Percentiles rank a stretch among this genome's conserved stretches.
phyloP scores from a whole-genome alignment of 2,329 filamentous ascomycete species.

The Pseudocercospora pini-densiflorae region DNA sequence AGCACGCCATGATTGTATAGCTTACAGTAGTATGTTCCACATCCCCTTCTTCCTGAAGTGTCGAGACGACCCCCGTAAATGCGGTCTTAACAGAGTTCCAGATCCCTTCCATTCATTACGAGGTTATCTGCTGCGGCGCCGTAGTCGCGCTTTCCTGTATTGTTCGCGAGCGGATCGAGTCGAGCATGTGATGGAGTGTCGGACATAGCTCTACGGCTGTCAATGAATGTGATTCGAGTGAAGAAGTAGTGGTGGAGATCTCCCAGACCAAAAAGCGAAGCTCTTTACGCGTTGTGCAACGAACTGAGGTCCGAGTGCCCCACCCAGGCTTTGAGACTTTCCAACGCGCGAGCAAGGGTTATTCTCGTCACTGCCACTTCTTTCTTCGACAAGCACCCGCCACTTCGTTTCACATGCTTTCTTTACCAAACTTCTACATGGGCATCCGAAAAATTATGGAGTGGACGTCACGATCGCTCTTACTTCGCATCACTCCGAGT shows the following conservation, averaged over 20 bases:
- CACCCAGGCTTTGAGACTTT: neutral
- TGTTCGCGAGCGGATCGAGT: neutral
- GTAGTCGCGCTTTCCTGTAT: neutral
- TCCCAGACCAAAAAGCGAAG: neutral
- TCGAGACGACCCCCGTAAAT: neutral
- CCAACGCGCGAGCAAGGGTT: neutral
- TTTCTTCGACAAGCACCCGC: neutral
- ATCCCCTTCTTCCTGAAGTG: neutral
- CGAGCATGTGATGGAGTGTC: neutral
- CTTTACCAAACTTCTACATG: no score
- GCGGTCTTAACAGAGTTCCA: neutral
- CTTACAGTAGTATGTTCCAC: neutral
- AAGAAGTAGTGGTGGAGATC: neutral
- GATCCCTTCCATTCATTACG: constrained; percentile 1
- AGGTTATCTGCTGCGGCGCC: neutral
- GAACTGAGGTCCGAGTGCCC: constrained; percentile 8
- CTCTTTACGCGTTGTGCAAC: neutral
- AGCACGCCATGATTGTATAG: neutral
- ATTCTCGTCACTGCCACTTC: neutral
- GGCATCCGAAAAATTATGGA: no score
- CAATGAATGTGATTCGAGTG: neutral
- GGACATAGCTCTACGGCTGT: neutral
- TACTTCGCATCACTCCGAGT: no score
- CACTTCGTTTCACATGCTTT: neutral
- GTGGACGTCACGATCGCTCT: no score